Evolutionary conservation across 2,329 filamentous ascomycete genomes (phyloP), one percentile per base, ranked within the genome.

Genomic region (Clathrospora elynae): DNA sequence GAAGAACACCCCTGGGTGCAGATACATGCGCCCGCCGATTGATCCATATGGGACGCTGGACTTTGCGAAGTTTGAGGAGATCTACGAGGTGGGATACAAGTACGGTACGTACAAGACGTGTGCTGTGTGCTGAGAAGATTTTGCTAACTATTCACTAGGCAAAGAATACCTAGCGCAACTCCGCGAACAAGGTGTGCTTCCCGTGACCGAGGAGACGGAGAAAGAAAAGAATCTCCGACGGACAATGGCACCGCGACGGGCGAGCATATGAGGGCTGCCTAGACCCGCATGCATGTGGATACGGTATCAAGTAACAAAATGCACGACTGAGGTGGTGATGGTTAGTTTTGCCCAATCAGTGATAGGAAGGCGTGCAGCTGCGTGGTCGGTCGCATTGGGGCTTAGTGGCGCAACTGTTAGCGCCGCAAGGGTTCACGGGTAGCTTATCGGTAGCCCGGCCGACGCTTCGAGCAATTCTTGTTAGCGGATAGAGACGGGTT

Each of bases 61-160:
- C 45, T 99, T 99, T 75, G 88, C 85, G 49, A 96, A 95, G 70
- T 99, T 99, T 70, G 92, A 97, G 62, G 95, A 99, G 77, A 92
- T 99, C 39, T 96, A 95, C 63, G 79, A 87, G 56, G 80, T 96
- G 8, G 95, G 93, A 1, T 95, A 96, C 71, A 79, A 81, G 40
- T 99, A 85, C 64, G 93, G 49, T 42, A 42, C n/a, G 46, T 35
- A 32, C 7, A 19, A 28, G 9, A 37, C 14, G 39, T 32, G 36
- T 23, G 9, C 36, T 24, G 28, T 5, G 4, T 13, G 6, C 14
- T 26, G 33, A 41, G 24, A 28, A 30, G 24, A 24, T 23, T 24
- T 11, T 29, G 14, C 38, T 42, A 40, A 46, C 18, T 20, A 2
- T 12, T 13, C 23, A 16, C 35, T 34, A 50, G 46, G 90, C 4